Base-by-base conservation (phyloP, 352 stramenopile genomes). In the Globisporangium barbulae region DNA sequence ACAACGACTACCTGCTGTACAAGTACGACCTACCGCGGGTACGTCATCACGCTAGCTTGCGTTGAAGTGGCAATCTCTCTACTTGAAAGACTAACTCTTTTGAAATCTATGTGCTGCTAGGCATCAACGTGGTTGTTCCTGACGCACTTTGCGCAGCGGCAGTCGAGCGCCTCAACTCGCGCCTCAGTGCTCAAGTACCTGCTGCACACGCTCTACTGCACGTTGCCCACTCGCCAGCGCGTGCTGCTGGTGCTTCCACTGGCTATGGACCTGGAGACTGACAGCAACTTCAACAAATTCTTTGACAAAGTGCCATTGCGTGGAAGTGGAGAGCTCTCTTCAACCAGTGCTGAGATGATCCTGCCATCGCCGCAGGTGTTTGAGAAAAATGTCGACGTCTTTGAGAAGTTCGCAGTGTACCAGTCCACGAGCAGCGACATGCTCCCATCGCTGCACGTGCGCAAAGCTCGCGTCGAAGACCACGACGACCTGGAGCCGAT, bases 401-500 rank as follows among this genome's bases (percentile, higher is more conserved):
- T 86, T 41, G 68, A 79, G 50, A 62, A 81, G 31, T 83, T 76
- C 48, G 61, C 47, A 2, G 68, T 88, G 48, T 91, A 90, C 58
- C 73, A 88, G 67, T 73, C 72, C 3, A 65, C 50, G 19, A 60
- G 68, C 19, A 57, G 50, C 1, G 64, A 76, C 12, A 74, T 89
- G 44, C 72, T 82, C 19, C 73, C 81, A 10, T 33, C 72, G 0
- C 63, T 91, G 0, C 74, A 83, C 61, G 73, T 94, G 12, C 80
- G 83, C 19, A 79, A 78, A 8, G 85, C 85, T 0, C 78, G 84
- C 42, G 83, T 94, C 12, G 85, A 94, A 74, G 85, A 94, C 66
- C 84, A 93, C 52, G 85, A 94, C 50, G 85, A 94, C 58, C 68
- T 94, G 4, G 78, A 88, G 31, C 83, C 83, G 17, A 89, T 94